phyloP scores from a whole-genome alignment of 192 early-diverging fungal species.

The Coemansia sp. region DNA sequence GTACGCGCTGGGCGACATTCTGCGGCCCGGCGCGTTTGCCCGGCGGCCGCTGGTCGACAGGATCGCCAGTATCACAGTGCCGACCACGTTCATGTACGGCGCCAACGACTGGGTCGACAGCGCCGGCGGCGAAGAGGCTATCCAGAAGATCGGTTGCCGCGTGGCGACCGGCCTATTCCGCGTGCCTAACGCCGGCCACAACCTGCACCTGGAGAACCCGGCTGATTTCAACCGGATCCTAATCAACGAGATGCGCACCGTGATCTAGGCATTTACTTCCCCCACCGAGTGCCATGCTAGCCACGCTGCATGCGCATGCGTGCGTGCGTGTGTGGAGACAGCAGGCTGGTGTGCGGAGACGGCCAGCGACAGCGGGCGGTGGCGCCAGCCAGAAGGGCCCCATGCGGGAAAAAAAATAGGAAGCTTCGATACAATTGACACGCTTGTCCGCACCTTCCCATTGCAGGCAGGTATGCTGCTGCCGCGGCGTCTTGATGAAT shows the following conservation, averaged over 20 bases:
- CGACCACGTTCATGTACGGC: constrained; percentile 79
- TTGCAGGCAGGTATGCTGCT: too few species aligned
- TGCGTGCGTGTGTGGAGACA: too few species aligned
- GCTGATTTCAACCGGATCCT: constrained; percentile 66
- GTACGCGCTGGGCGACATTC: constrained; percentile 72
- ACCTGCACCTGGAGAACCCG: constrained; percentile 86
- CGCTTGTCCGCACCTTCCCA: not conserved
- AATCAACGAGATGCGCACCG: constrained; percentile 50
- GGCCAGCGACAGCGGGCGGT: too few species aligned
- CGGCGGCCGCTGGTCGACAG: constrained; percentile 71
- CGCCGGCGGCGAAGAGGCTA: constrained; percentile 64
- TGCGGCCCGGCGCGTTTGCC: constrained; percentile 82
- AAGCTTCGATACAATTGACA: not conserved
- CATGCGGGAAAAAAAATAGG: not conserved
- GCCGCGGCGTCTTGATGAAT: constrained; percentile 5
- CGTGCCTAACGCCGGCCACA: constrained; percentile 71
- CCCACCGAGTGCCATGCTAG: not conserved
- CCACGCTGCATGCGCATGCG: too few species aligned
- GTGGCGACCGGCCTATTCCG: constrained; percentile 41
- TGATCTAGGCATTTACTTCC: not conserved
- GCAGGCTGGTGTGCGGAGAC: too few species aligned
- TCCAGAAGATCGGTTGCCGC: constrained; percentile 58
- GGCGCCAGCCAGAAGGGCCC: not conserved
- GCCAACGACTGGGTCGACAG: constrained; percentile 90
- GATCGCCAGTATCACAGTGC: constrained; percentile 64